Evolutionary conservation across 495 filamentous ascomycete species (phyloP).

Genomic region (Penicillium argentinense): DNA sequence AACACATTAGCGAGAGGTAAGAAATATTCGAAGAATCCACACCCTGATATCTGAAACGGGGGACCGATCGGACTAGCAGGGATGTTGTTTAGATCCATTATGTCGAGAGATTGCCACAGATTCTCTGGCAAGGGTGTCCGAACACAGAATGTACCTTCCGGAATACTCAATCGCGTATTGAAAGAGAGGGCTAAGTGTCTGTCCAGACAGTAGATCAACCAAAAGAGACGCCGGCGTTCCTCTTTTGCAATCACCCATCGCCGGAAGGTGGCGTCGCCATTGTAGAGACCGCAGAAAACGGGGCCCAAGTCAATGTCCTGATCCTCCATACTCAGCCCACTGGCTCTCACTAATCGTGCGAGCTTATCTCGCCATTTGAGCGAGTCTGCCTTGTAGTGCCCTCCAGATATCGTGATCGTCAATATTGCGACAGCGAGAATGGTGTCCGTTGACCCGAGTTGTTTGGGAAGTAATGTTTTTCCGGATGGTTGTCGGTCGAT

Average conservation of each 20-base stretch:
- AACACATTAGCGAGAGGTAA: conserved; percentile 80
- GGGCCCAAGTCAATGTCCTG: conserved; percentile 23
- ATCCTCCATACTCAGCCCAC: conserved; percentile 26
- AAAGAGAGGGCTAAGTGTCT: conserved; percentile 52
- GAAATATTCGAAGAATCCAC: conserved; percentile 72
- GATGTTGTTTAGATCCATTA: conserved; percentile 17
- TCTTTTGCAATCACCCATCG: conserved; percentile 32
- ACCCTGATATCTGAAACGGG: conserved; percentile 25
- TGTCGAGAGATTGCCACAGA: conserved; percentile 35
- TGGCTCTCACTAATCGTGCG: conserved; percentile 25
- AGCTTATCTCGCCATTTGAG: conserved; percentile 36
- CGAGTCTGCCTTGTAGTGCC: conserved; percentile 33
- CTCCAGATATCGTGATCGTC: conserved; percentile 28
- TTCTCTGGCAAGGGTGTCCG: conserved; percentile 32
- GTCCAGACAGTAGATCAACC: conserved; percentile 52
- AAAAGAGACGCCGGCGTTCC: conserved; percentile 50
- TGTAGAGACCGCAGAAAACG: conserved; percentile 17
- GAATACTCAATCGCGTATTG: conserved; percentile 45
- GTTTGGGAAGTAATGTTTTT: conserved; percentile 12
- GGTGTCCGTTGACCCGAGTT: conserved; percentile 17
- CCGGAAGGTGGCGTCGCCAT: conserved; percentile 16
- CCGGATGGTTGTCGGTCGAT: conserved; percentile 9
- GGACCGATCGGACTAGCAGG: conserved; percentile 27
- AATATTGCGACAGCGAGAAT: conserved; percentile 31
- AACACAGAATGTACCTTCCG: conserved; percentile 46